These are phyloP conservation scores for Clavispora phyllophila DNA, from an alignment of 805 yeast species.

Conservation along the genomic window DNA sequence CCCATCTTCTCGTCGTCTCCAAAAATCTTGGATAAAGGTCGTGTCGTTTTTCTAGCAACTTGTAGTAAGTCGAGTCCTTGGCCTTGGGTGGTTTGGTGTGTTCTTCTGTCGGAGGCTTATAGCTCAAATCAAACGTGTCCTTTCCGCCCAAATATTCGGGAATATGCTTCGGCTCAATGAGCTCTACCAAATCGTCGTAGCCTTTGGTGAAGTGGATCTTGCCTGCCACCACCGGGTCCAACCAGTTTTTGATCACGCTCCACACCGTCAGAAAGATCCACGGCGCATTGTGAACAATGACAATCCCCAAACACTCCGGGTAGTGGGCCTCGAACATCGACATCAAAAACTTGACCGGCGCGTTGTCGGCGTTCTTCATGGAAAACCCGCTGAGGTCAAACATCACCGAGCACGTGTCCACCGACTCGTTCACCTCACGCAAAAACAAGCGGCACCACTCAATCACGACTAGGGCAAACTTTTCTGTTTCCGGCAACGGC, in stretches of 20 bases:
- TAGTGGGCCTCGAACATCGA: constrained; percentile 92
- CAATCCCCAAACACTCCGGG: constrained; percentile 85
- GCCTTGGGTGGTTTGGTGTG: constrained; percentile 30
- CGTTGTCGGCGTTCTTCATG: constrained; percentile 88
- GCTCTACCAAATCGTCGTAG: constrained; percentile 59
- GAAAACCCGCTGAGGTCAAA: constrained; percentile 87
- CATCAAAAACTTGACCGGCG: constrained; percentile 84
- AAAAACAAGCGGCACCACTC: constrained; percentile 62
- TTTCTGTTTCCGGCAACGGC: constrained; percentile 64
- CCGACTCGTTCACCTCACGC: constrained; percentile 51
- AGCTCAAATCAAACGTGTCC: constrained; percentile 53
- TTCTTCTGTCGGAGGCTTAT: constrained; percentile 56
- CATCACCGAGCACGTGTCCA: constrained; percentile 75
- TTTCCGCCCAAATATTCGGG: constrained; percentile 76
- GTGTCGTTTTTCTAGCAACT: constrained; percentile 48
- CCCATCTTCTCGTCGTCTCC: constrained; percentile 71
- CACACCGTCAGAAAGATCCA: constrained; percentile 95
- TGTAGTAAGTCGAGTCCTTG: constrained; percentile 38
- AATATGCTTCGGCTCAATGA: constrained; percentile 53
- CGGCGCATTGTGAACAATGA: constrained; percentile 90
- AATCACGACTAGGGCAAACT: constrained; percentile 68
- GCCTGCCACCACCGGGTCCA: constrained; percentile 93
- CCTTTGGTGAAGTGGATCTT: constrained; percentile 81
- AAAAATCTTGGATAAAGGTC: constrained; percentile 50
- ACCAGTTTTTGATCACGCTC: constrained; percentile 89